Percentiles rank a stretch among this genome's conserved stretches.
These are phyloP conservation scores for Cnidoscolus chayamansa DNA, from an alignment of 441 rosid genomes.

Conservation along the genomic window DNA sequence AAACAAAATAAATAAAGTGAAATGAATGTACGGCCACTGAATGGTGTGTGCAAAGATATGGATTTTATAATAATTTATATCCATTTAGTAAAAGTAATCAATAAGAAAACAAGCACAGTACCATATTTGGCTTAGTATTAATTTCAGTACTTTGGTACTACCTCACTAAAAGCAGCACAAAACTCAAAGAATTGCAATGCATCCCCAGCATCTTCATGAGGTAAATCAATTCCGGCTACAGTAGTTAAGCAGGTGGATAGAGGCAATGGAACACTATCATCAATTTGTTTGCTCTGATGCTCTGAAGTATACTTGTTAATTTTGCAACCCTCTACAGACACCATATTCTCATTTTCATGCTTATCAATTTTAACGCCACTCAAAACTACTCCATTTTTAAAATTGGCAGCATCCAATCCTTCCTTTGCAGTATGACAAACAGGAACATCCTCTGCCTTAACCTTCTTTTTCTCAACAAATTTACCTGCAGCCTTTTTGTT, in stretches of 20 bases:
- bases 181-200: conserved; percentile 66
- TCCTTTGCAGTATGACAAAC: neutral
- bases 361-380: conserved; percentile 21
- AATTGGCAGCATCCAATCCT: neutral
- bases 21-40: neutral
- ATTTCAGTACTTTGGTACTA: conserved; percentile 15
- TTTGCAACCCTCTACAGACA: conserved; percentile 9
- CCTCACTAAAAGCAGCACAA: conserved; percentile 73
- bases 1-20: neutral
- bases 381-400: conserved; percentile 9
- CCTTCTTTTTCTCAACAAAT: neutral
- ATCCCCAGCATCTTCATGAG: conserved; percentile 49
- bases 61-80: neutral
- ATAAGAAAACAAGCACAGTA: neutral
- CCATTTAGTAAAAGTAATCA: neutral
- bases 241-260: conserved; percentile 38
- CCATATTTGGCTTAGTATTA: neutral
- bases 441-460: neutral
- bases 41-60: neutral
- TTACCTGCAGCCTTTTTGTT: neutral
- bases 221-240: conserved; percentile 48
- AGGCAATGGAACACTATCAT: conserved; percentile 43
- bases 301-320: conserved; percentile 14
- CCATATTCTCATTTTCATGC: conserved; percentile 26
- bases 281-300: conserved; percentile 27